Evolutionary conservation across 768 basidiomycete species (phyloP), one percentile per base, ranked within the genome.

Genomic region (Suillus bovinus): DNA sequence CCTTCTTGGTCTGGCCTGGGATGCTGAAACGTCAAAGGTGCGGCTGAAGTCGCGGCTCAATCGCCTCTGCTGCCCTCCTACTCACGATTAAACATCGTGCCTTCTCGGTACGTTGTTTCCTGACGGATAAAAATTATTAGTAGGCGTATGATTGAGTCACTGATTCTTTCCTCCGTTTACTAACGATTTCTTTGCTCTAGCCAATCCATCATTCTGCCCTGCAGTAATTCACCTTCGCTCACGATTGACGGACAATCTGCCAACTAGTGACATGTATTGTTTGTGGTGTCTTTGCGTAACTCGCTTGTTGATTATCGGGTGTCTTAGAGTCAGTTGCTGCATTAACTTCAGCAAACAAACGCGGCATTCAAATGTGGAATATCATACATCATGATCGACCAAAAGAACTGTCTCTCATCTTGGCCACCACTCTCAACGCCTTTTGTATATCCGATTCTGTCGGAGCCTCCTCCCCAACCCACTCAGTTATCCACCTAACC

Each of bases 401-500:
- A 42, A 67, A 64, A 41, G 22, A 71, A 27, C 61, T 34, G 27
- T 73, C 68, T 56, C 73, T 60, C 73, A 74, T 75, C 64, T 63
- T 72, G 63, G 64, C 64, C 42, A 75, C 69, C 34, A 64, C 52
- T 62, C 63, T 63, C 44, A 73, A 67, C 36, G 68, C 70, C 47
- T 64, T 65, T 63, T 71, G 66, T 68, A 79, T 70, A 76, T 82
- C 70, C 59, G 65, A 64, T 53, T 79, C 79, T 24, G 64, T 71
- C 9, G 87, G 87, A 60, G 83, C 70, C 60, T 72, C 47, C 70
- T 78, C 71, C 5, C 84, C 85, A 0, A 87, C 82, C 89, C 88
- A 88, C 31, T 77, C 81, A 47, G 68, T 64, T 38, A 89, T 72
- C 88, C 88, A 90, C 47, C 61, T 61, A 44, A 82, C 73, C 24